phyloP scores from a whole-genome alignment of 805 yeast species.

The Metschnikowia orientalis region DNA sequence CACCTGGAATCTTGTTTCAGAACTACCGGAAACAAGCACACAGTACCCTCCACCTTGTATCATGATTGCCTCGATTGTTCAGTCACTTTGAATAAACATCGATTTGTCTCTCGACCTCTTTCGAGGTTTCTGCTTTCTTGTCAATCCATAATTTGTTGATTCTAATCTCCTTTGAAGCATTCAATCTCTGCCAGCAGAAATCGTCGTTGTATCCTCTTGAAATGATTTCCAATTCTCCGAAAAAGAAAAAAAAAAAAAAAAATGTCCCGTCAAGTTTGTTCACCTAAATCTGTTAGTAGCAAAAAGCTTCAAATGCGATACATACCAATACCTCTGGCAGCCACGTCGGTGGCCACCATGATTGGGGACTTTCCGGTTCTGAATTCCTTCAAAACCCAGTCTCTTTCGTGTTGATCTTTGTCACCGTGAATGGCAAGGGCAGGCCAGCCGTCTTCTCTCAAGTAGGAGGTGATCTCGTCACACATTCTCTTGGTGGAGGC shows the following conservation, averaged over 20 bases:
- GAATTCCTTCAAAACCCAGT: constrained; percentile 95
- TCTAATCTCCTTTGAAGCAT: constrained; percentile 18
- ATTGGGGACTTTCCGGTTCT: constrained; percentile 89
- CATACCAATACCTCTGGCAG: constrained; percentile 99
- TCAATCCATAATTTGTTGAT: constrained; percentile 11
- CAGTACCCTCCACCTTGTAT: no score
- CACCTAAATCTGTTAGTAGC: constrained; percentile 18
- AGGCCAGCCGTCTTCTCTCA: constrained; percentile 97
- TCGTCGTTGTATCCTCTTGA: constrained; percentile 3
- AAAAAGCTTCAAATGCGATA: constrained; percentile 27
- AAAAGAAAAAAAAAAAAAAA: constrained; percentile 8
- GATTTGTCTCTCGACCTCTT: constrained; percentile 10
- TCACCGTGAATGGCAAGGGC: constrained; percentile 99
- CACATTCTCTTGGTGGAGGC: constrained; percentile 98
- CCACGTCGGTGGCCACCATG: constrained; percentile 99
- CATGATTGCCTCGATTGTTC: no score
- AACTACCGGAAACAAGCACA: no score
- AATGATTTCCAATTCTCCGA: constrained; percentile 2
- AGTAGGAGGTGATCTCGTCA: constrained; percentile 86
- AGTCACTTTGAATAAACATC: no score
- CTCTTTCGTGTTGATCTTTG: constrained; percentile 96
- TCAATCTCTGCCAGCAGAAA: constrained; percentile 5
- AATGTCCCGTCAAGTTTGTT: not conserved
- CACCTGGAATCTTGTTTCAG: no score
- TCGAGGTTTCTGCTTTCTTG: constrained; percentile 14